Base-by-base conservation (phyloP, 2,329 filamentous ascomycete species). In the Neofusicoccum ribis region DNA sequence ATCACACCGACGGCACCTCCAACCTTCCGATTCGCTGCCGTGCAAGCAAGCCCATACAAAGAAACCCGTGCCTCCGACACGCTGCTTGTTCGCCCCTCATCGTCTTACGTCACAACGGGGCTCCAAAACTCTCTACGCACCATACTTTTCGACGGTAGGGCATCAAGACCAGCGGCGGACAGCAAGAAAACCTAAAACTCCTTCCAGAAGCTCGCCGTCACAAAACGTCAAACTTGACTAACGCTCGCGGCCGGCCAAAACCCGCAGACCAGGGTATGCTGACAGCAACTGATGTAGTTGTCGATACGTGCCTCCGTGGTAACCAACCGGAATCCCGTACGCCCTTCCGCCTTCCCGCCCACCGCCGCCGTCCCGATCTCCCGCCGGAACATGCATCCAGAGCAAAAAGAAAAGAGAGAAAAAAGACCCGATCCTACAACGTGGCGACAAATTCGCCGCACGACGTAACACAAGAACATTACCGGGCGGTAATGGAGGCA, bases 311-410 rank as follows among this genome's bases (percentile, higher is more conserved):
- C 15, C 15, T 34, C n/a, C 6, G 3, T 11, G 56, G 31, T 46
- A 60, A 39, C 56, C 56, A 60, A 60, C 56, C 56, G 56, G 56
- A 60, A 47, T 15, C 43, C 15, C 27, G 47, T 47, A 41, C 56
- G 31, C 56, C 43, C 14, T 60, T 47, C 56, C 56, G 31, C 31
- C 17, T 47, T 60, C 11, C 56, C 43, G 56, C 27, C 39, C 52
- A 43, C 39, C 52, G 9, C 17, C 36, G 36, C 51, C 52, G 56
- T 60, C 43, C 56, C 56, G 56, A 60, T 39, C 27, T 20, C 31
- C 56, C 56, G 56, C 41, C 44, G 47, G 27, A 31, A 46, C 23
- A 31, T 11, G 14, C 20, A 59, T 34, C 11, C 52, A 39, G 52
- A 6, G n/a, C 39, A 59, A 15, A 31, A 27, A 51, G n/a, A 27